phyloP scores from a whole-genome alignment of 2,329 filamentous ascomycete genomes.

The Penicillium griseofulvum region DNA sequence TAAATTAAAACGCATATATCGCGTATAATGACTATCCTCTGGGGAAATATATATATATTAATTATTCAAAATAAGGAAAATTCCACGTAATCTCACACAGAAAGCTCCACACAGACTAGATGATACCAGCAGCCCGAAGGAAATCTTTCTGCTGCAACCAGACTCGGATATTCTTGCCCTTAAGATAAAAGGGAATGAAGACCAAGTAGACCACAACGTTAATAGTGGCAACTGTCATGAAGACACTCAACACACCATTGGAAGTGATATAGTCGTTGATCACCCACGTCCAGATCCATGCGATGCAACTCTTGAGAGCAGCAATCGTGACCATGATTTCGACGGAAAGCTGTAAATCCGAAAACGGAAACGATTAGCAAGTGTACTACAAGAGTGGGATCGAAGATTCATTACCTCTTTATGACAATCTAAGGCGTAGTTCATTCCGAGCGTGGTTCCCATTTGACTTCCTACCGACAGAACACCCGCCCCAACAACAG shows the following conservation, averaged over 20 bases:
- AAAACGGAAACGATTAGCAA: neutral
- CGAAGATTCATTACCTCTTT: conserved; percentile 13
- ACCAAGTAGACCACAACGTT: conserved; percentile 14
- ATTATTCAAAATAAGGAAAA: neutral
- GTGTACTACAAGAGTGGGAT: neutral
- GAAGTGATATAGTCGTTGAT: conserved; percentile 18
- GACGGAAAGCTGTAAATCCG: conserved; percentile 17
- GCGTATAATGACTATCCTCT: too few relatives aligned
- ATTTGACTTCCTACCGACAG: conserved; percentile 29
- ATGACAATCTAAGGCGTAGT: conserved; percentile 27
- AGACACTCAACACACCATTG: conserved; percentile 7
- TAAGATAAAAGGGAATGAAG: conserved; percentile 7
- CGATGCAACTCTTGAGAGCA: conserved; percentile 25
- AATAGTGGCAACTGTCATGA: conserved; percentile 16
- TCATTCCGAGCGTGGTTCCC: conserved; percentile 28
- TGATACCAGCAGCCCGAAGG: neutral
- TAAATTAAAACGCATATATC: too few relatives aligned
- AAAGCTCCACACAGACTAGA: neutral
- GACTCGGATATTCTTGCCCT: conserved; percentile 6
- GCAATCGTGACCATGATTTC: conserved; percentile 32
- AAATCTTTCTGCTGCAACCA: conserved; percentile 8
- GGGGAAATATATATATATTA: too few relatives aligned
- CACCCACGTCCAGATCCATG: conserved; percentile 29
- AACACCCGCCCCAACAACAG: conserved; percentile 25
- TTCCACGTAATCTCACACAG: too few relatives aligned